Evolutionary conservation across 2,329 filamentous ascomycete species (phyloP).

Genomic region (Colletotrichum trifolii): DNA sequence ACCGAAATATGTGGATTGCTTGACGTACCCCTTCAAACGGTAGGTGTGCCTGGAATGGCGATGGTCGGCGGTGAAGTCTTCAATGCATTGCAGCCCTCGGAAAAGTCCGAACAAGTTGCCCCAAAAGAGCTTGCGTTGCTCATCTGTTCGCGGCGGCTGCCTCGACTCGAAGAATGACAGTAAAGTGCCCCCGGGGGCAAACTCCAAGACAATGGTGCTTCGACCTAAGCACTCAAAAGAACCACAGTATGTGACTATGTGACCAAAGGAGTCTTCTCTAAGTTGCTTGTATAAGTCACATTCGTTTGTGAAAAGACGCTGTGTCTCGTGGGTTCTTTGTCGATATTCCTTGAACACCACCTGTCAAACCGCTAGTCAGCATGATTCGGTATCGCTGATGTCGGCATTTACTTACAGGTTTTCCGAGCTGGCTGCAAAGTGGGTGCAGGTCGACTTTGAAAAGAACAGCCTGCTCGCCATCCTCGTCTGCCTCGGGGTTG

Average conservation of each 20-base stretch:
- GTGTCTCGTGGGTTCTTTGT: neutral
- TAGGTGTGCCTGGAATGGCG: neutral
- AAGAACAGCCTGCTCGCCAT: neutral
- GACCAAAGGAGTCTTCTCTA: neutral
- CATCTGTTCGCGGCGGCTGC: neutral
- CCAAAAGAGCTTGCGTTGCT: neutral
- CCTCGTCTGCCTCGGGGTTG: neutral
- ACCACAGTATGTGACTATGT: neutral
- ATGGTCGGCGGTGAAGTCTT: neutral
- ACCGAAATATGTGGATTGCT: neutral
- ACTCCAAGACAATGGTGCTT: neutral
- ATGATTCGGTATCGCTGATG: neutral
- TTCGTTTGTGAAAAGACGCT: conserved; percentile 4
- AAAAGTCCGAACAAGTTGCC: neutral
- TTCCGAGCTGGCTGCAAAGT: no score
- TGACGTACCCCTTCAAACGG: neutral
- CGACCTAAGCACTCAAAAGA: neutral
- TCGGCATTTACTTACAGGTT: neutral
- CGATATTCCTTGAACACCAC: conserved; percentile 13
- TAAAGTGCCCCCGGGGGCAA: neutral
- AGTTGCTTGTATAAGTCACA: neutral
- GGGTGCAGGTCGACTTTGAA: neutral
- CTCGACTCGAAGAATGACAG: neutral
- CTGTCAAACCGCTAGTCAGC: neutral
- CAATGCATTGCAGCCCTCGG: neutral